Conservation (phyloP, 352 stramenopile species). For the Globisporangium splendens region DNA sequence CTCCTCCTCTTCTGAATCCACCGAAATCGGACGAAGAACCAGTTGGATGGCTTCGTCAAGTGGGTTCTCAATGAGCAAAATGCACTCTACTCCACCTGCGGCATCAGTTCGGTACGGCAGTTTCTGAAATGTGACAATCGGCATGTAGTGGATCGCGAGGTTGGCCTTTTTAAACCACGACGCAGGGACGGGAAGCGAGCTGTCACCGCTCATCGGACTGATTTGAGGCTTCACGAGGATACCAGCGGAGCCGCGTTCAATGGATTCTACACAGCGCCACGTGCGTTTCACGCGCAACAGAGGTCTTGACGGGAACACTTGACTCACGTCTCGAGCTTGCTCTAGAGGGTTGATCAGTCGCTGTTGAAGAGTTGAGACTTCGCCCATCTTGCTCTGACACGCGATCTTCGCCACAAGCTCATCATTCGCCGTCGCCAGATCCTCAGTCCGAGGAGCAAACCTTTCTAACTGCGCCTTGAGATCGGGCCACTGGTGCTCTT, state of each 20-base stretch:
- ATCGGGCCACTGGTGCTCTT: conserved; percentile 58
- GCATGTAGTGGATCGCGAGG: conserved; percentile 70
- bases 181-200: conserved; percentile 66
- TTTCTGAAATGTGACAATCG: conserved; percentile 67
- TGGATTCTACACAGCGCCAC: conserved; percentile 84
- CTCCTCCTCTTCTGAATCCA: background rate
- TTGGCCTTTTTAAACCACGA: conserved; percentile 89
- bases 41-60: conserved; percentile 71
- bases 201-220: conserved; percentile 87
- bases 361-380: conserved; percentile 55
- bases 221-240: conserved; percentile 91
- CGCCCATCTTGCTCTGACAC: conserved; percentile 36
- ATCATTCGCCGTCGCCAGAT: conserved; percentile 12
- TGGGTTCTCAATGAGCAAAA: conserved; percentile 81
- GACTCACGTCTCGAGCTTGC: conserved; percentile 43
- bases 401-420: conserved; percentile 24
- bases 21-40: conserved; percentile 27
- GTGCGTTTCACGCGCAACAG: conserved; percentile 78
- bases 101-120: conserved; percentile 33
- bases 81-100: conserved; percentile 28
- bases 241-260: conserved; percentile 61
- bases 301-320: conserved; percentile 59
- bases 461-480: conserved; percentile 41
- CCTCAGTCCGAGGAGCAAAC: conserved; percentile 16
- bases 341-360: conserved; percentile 62